phyloP scores from a whole-genome alignment of 176 grass and related monocot species.

The Puccinellia tenuiflora region DNA sequence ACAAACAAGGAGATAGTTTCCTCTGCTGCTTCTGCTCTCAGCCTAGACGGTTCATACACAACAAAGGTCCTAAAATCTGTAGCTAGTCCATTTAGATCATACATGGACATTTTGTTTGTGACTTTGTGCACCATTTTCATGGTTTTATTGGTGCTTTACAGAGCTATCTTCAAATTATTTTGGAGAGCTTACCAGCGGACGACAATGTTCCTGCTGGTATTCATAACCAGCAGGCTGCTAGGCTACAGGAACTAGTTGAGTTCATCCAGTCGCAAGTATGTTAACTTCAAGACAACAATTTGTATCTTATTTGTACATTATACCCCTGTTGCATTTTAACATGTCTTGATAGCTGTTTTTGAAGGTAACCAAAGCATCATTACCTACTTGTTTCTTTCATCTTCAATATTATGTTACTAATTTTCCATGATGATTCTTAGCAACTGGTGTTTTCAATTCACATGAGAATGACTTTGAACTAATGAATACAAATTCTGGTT shows the following conservation, averaged over 20 bases:
- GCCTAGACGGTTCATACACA: conserved; percentile 86
- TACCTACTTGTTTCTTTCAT: background rate
- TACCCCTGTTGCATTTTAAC: background rate
- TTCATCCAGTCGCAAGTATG: conserved; percentile 96
- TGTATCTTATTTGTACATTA: conserved; percentile 6
- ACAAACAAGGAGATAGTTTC: conserved; percentile 85
- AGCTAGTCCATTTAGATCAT: conserved; percentile 20
- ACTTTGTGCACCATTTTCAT: conserved; percentile 3
- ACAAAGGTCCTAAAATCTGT: conserved; percentile 67
- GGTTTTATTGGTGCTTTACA: conserved; percentile 27
- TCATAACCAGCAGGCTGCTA: conserved; percentile 87
- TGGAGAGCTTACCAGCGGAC: conserved; percentile 75
- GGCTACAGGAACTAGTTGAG: conserved; percentile 84
- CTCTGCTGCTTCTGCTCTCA: conserved; percentile 68
- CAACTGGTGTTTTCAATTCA: background rate
- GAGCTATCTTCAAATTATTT: conserved; percentile 98
- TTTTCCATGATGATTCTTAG: background rate
- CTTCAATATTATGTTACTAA: background rate
- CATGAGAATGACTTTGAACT: background rate
- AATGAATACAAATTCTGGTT: background rate
- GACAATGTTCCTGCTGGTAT: conserved; percentile 60
- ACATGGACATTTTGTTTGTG: background rate
- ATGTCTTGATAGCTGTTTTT: conserved; percentile 4
- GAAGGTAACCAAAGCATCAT: conserved; percentile 1
- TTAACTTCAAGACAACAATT: background rate